Percentiles rank a stretch among this genome's conserved stretches.
phyloP scores from a whole-genome alignment of 75 land plant species.

The Picea glauca region DNA sequence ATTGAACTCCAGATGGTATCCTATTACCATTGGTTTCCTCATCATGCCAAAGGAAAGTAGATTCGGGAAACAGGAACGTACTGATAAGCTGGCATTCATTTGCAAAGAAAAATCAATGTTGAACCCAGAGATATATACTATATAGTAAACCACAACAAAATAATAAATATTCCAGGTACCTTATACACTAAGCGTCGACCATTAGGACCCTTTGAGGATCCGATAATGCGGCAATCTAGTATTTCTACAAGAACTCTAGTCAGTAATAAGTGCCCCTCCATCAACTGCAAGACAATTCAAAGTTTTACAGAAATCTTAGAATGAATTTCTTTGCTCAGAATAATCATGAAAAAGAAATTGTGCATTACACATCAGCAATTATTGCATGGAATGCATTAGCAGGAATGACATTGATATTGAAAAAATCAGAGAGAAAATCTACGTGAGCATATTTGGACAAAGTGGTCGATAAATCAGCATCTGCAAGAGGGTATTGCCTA shows the following conservation, averaged over 20 bases:
- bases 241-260: no score
- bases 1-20: conserved; percentile 13
- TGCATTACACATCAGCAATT: background rate
- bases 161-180: conserved; percentile 9
- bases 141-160: background rate
- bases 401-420: background rate
- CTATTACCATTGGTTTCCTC: conserved; percentile 13
- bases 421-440: background rate
- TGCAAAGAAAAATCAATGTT: conserved; percentile 7
- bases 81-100: conserved; percentile 20
- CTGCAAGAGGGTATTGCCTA: no score
- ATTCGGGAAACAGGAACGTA: conserved; percentile 28
- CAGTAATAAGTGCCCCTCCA: no score
- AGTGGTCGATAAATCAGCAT: no score
- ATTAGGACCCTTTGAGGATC: conserved; percentile 9
- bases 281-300: conserved; percentile 16
- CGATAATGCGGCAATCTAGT: no score
- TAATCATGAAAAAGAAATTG: background rate
- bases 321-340: conserved; percentile 4
- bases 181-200: conserved; percentile 19
- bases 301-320: background rate
- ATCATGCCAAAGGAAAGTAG: conserved; percentile 22
- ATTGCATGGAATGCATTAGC: background rate
- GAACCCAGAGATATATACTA: background rate
- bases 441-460: no score